These are phyloP conservation scores for Naematelia encephala DNA, from an alignment of 768 basidiomycete species.

Conservation along the genomic window DNA sequence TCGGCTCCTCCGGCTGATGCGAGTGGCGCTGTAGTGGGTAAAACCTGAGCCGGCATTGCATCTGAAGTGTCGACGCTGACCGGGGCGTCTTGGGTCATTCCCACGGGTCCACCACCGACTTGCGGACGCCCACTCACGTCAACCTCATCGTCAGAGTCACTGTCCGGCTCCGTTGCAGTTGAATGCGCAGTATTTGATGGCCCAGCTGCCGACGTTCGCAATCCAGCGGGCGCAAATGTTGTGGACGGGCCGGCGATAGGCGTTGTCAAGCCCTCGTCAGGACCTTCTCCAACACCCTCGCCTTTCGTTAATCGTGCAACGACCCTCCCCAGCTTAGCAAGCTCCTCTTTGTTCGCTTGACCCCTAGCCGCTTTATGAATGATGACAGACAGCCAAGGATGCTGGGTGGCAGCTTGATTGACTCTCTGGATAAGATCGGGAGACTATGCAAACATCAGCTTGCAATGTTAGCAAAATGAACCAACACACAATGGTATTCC, in stretches of 20 bases:
- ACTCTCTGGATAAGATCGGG: slow-evolving; percentile 36
- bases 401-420: slow-evolving; percentile 35
- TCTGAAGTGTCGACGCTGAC: background rate
- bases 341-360: slow-evolving; percentile 36
- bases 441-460: slow-evolving; percentile 4
- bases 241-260: slow-evolving; percentile 5
- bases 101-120: slow-evolving; percentile 36
- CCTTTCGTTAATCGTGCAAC: slow-evolving; percentile 33
- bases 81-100: background rate
- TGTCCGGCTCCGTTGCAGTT: background rate
- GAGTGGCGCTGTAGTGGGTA: background rate
- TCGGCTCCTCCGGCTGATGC: no score
- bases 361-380: slow-evolving; percentile 46
- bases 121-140: slow-evolving; percentile 36
- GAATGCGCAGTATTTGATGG: background rate
- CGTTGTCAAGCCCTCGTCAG: slow-evolving; percentile 2
- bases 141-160: slow-evolving; percentile 26
- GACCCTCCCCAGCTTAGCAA: slow-evolving; percentile 32
- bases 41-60: background rate
- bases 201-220: background rate
- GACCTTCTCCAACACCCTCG: slow-evolving; percentile 24
- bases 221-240: background rate
- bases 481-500: slow-evolving; percentile 8
- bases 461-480: no score
- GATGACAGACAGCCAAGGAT: slow-evolving; percentile 38